These are phyloP conservation scores for Aspergillus steynii DNA, from an alignment of 495 filamentous ascomycete species.

Conservation along the genomic window DNA sequence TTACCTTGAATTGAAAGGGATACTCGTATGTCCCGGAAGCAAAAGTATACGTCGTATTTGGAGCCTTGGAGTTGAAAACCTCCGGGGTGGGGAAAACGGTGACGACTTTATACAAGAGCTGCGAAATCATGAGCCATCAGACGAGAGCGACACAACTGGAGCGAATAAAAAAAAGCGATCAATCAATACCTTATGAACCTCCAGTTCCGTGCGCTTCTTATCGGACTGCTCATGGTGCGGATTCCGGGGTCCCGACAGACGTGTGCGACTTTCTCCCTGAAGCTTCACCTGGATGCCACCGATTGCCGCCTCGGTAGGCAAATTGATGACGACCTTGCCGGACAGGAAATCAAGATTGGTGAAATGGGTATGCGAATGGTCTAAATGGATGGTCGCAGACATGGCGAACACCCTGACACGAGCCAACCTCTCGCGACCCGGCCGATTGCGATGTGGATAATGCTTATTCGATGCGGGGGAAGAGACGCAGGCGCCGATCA, in stretches of 20 bases:
- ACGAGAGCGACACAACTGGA: conserved; percentile 6
- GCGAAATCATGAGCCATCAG: conserved; percentile 9
- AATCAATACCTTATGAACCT: conserved; percentile 74
- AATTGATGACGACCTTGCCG: conserved; percentile 64
- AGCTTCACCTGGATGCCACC: conserved; percentile 86
- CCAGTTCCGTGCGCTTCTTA: conserved; percentile 60
- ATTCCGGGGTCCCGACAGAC: conserved; percentile 54
- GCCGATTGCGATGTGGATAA: not conserved
- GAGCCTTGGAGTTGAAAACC: conserved; percentile 45
- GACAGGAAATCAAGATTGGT: conserved; percentile 86
- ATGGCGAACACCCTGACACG: conserved; percentile 45
- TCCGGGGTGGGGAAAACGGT: conserved; percentile 63
- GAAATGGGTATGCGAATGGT: conserved; percentile 71
- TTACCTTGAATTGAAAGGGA: conserved; percentile 84
- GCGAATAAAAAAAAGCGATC: not conserved
- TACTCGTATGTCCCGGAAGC: conserved; percentile 81
- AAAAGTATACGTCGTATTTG: conserved; percentile 59
- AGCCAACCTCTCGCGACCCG: not conserved
- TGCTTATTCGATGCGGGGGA: not conserved
- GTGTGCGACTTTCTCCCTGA: conserved; percentile 82
- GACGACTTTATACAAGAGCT: conserved; percentile 68
- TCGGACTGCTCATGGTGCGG: conserved; percentile 61
- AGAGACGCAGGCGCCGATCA: too few species aligned
- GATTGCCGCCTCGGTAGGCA: conserved; percentile 65
- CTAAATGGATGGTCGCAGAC: conserved; percentile 77